Evolutionary conservation across 768 basidiomycete genomes (phyloP).

Genomic region (Kwoniella mangroviensis): DNA sequence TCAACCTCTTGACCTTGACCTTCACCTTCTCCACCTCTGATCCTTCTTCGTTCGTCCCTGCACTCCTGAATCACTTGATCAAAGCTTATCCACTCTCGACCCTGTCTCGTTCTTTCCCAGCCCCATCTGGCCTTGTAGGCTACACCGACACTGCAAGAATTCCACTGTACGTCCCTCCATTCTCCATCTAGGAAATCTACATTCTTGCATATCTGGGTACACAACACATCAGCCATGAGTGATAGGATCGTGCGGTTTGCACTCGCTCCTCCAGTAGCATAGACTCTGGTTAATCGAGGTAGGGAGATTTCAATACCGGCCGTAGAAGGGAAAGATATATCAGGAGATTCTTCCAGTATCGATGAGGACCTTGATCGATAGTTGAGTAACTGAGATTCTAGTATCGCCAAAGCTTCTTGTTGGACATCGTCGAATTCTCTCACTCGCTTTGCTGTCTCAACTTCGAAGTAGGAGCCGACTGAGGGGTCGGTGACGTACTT

Average conservation of each 20-base stretch:
- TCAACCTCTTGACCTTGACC: not conserved
- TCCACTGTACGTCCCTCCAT: constrained; percentile 47
- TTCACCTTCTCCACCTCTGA: constrained; percentile 10
- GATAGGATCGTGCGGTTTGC: constrained; percentile 74
- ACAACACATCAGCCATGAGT: constrained; percentile 77
- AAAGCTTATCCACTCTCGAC: constrained; percentile 36
- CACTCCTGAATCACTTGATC: constrained; percentile 45
- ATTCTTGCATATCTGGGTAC: constrained; percentile 69
- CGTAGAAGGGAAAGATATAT: constrained; percentile 23
- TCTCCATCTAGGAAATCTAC: constrained; percentile 37
- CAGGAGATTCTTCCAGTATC: constrained; percentile 58
- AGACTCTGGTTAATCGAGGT: constrained; percentile 65
- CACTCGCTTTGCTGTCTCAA: constrained; percentile 26
- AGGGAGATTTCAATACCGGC: constrained; percentile 14
- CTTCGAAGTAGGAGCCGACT: constrained; percentile 21
- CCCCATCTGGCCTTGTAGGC: constrained; percentile 54
- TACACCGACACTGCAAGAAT: constrained; percentile 48
- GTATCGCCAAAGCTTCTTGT: constrained; percentile 67
- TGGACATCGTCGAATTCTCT: constrained; percentile 56
- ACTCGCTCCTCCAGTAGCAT: constrained; percentile 79
- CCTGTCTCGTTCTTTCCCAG: constrained; percentile 37
- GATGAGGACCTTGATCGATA: constrained; percentile 73
- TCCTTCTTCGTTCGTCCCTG: constrained; percentile 24
- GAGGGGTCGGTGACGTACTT: constrained; percentile 37
- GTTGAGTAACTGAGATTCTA: constrained; percentile 83